Evolutionary conservation across 2,329 filamentous ascomycete species (phyloP).

Genomic region (Nemania sp.): DNA sequence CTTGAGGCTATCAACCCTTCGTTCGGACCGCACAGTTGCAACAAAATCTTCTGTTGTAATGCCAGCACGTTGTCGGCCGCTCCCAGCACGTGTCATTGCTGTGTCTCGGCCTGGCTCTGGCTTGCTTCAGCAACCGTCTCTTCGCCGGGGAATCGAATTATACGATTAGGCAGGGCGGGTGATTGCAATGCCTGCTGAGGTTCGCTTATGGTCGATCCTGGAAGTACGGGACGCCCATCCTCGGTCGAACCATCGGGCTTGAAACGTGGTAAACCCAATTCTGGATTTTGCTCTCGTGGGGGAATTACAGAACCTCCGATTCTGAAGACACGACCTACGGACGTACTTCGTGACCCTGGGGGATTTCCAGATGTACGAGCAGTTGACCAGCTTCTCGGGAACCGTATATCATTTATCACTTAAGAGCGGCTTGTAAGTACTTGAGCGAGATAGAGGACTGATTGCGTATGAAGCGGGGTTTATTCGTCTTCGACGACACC

Average conservation of each 20-base stretch:
- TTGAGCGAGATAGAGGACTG: neutral
- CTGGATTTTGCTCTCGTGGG: constrained; percentile 6
- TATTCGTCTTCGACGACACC: neutral
- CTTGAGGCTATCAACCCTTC: too few relatives aligned
- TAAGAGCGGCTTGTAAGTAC: neutral
- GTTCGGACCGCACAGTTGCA: too few relatives aligned
- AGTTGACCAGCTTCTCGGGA: constrained; percentile 28
- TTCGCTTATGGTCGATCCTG: constrained; percentile 19
- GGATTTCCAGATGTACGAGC: constrained; percentile 18
- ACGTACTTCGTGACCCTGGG: constrained; percentile 27
- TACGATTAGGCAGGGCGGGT: constrained; percentile 36
- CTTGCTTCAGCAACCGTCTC: too few relatives aligned
- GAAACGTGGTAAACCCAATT: neutral
- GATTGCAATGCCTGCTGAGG: constrained; percentile 2
- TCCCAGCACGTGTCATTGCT: neutral
- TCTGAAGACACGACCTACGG: constrained; percentile 40
- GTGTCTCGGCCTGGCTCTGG: neutral
- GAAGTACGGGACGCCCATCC: neutral
- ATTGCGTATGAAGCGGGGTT: neutral
- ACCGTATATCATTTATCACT: constrained; percentile 5
- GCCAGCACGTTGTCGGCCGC: neutral
- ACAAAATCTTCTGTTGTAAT: neutral
- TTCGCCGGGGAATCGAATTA: constrained; percentile 52
- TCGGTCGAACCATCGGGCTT: constrained; percentile 1
- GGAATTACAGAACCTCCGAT: constrained; percentile 48